Evolutionary conservation across 108 stramenopile genomes (phyloP).

Genomic region (Licmophora abbreviata): DNA sequence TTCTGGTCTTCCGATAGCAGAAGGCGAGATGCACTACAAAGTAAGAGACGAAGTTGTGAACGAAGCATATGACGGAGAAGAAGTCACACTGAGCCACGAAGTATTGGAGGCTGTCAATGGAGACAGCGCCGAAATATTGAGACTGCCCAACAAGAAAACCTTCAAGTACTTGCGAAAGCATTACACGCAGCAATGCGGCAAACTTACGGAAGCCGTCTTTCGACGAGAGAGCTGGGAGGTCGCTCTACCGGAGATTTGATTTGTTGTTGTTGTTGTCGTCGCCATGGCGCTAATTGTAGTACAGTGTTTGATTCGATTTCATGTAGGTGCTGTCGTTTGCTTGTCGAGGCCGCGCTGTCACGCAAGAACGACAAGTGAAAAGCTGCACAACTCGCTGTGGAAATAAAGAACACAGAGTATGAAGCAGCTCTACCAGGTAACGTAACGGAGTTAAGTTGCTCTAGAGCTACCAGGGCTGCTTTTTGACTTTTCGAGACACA

Average conservation of each 20-base stretch:
- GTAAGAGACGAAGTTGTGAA: slow-evolving; percentile 39
- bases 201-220: slow-evolving; percentile 63
- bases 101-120: slow-evolving; percentile 86
- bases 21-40: slow-evolving; percentile 82
- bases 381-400: too few species aligned
- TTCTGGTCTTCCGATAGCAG: slow-evolving; percentile 81
- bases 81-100: slow-evolving; percentile 66
- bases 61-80: slow-evolving; percentile 31
- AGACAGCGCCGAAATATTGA: slow-evolving; percentile 47
- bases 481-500: too few species aligned
- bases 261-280: too few species aligned
- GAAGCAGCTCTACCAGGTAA: too few species aligned
- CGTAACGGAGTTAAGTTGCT: too few species aligned
- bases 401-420: too few species aligned
- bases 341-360: too few species aligned
- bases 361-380: too few species aligned
- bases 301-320: too few species aligned
- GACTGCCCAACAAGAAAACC: slow-evolving; percentile 73
- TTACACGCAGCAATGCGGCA: slow-evolving; percentile 70
- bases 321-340: too few species aligned
- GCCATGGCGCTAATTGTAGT: too few species aligned
- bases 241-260: slow-evolving; percentile 61
- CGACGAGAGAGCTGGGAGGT: slow-evolving; percentile 69
- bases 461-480: too few species aligned
- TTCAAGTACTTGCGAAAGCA: slow-evolving; percentile 70